These are phyloP conservation scores for Alternaria sp. DNA, from an alignment of 2,329 filamentous ascomycete species.

Conservation along the genomic window DNA sequence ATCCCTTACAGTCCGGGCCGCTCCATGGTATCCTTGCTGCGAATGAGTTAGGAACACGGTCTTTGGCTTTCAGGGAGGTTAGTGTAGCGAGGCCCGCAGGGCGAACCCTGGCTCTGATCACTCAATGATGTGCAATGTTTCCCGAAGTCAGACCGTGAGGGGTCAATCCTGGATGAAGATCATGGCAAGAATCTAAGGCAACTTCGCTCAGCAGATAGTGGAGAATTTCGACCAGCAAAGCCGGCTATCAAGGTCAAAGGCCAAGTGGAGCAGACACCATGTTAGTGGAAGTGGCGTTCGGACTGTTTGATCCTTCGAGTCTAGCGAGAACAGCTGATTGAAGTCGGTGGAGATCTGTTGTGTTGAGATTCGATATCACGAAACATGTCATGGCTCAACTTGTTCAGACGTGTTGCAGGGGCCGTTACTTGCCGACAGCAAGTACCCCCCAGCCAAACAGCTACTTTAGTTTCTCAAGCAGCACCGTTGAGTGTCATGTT, in stretches of 20 bases:
- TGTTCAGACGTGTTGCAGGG: slow-evolving; percentile 13
- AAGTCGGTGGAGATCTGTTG: slow-evolving; percentile 4
- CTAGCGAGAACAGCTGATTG: not conserved
- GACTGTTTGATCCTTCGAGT: not conserved
- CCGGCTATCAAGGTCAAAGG: not conserved
- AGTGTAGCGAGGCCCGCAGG: slow-evolving; percentile 8
- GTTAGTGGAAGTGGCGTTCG: slow-evolving; percentile 1
- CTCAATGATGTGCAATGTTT: slow-evolving; percentile 19
- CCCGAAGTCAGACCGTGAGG: slow-evolving; percentile 20
- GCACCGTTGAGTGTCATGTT: slow-evolving; percentile 22
- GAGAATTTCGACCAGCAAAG: not conserved
- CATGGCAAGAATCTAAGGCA: slow-evolving; percentile 14
- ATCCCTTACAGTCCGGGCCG: slow-evolving; percentile 12
- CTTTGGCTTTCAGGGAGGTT: slow-evolving; percentile 6
- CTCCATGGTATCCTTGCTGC: slow-evolving; percentile 14
- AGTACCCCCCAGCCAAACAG: slow-evolving; percentile 10
- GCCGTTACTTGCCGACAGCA: slow-evolving; percentile 4
- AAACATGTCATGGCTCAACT: slow-evolving; percentile 20
- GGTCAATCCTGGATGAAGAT: slow-evolving; percentile 14
- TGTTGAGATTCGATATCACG: slow-evolving; percentile 16
- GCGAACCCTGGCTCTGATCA: slow-evolving; percentile 15
- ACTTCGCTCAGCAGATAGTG: slow-evolving; percentile 13
- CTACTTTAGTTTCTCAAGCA: slow-evolving; percentile 7
- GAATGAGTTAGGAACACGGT: not conserved
- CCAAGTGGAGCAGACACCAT: not conserved